A percentile compares a stretch with the other conserved stretches of the same genome.
Evolutionary conservation across 2,329 filamentous ascomycete genomes (phyloP).

Genomic region (Erysiphe pulchra): DNA sequence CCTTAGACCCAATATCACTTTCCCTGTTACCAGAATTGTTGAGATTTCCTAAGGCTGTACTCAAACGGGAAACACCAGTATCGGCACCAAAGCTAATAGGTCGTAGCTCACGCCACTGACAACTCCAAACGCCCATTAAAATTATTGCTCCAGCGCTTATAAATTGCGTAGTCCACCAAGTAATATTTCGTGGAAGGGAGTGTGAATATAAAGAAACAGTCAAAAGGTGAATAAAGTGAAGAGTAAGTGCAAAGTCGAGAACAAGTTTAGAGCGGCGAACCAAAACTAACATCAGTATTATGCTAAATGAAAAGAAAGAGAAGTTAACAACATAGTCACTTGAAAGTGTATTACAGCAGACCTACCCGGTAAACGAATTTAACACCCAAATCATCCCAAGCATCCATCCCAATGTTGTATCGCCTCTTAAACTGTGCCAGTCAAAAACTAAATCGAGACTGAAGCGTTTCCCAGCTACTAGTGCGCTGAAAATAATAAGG

Average conservation of each 20-base stretch:
- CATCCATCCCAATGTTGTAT: constrained; percentile 46
- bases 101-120: constrained; percentile 66
- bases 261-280: constrained; percentile 81
- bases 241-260: constrained; percentile 76
- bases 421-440: constrained; percentile 37
- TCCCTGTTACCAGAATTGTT: no score
- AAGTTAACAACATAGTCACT: constrained; percentile 1
- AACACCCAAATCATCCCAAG: constrained; percentile 40
- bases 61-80: no score
- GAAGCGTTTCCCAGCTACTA: constrained; percentile 36
- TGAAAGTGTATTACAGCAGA: not conserved
- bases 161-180: constrained; percentile 63
- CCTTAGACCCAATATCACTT: no score
- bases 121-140: constrained; percentile 64
- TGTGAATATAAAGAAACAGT: constrained; percentile 56
- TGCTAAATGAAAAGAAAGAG: constrained; percentile 22
- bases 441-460: constrained; percentile 31
- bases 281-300: constrained; percentile 58
- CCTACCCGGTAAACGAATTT: constrained; percentile 36
- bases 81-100: constrained; percentile 55
- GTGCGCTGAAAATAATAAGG: constrained; percentile 39
- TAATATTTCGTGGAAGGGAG: constrained; percentile 45
- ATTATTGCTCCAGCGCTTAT: constrained; percentile 36
- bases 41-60: no score
- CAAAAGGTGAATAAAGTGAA: constrained; percentile 62